Percentiles rank a stretch among this genome's conserved stretches.
Conservation (phyloP, 2,329 filamentous ascomycete genomes). For the Trichoderma koningii region DNA sequence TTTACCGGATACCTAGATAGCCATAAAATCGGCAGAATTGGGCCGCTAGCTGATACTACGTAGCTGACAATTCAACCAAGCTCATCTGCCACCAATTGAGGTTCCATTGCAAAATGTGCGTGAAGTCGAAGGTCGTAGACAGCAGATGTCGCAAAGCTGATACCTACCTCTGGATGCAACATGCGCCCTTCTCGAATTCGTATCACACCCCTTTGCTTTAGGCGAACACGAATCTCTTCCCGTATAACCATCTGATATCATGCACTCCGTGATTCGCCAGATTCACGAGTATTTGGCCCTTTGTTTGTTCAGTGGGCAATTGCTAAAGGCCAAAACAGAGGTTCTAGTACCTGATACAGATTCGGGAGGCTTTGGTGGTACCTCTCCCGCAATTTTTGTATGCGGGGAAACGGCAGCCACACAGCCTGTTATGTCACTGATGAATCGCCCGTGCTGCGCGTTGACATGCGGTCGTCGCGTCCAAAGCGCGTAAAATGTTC, state of each 20-base stretch:
- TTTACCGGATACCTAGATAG: constrained; percentile 27
- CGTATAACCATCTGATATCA: too few species aligned
- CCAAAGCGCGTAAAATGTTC: constrained; percentile 37
- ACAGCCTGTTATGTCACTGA: background rate
- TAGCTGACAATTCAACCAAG: constrained; percentile 17
- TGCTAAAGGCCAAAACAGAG: background rate
- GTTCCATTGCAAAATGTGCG: background rate
- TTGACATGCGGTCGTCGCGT: constrained; percentile 32
- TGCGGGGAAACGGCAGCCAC: constrained; percentile 2
- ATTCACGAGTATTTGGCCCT: background rate
- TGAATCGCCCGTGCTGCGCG: constrained; percentile 29
- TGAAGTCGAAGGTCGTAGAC: background rate
- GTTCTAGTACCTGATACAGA: background rate
- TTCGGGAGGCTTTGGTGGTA: background rate
- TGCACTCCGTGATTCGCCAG: background rate
- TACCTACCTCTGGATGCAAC: background rate
- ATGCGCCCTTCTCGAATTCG: background rate
- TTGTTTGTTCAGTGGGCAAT: background rate
- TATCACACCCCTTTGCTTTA: too few species aligned
- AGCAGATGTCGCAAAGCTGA: background rate
- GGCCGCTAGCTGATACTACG: constrained; percentile 9
- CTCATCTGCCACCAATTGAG: constrained; percentile 9
- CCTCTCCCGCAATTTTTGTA: background rate
- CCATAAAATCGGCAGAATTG: constrained; percentile 30
- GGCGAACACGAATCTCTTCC: too few species aligned